Conservation (phyloP, 768 basidiomycete species). For the Pluteus cervinus region DNA sequence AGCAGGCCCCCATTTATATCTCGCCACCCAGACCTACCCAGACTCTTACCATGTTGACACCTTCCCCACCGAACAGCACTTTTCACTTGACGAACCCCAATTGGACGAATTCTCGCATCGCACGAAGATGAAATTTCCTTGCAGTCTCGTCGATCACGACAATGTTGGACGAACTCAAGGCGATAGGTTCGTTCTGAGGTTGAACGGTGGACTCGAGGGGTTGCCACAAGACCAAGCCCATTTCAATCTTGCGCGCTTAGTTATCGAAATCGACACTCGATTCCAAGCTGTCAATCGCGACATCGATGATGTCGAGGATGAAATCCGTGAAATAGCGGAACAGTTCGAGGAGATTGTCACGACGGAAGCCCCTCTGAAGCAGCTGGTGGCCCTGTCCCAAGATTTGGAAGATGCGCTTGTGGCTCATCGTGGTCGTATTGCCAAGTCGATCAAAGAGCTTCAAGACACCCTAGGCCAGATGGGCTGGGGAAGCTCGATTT, state of each 20-base stretch:
- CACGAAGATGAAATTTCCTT: slow-evolving; percentile 35
- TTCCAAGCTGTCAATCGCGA: slow-evolving; percentile 29
- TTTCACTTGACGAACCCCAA: slow-evolving; percentile 31
- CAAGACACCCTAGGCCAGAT: slow-evolving; percentile 51
- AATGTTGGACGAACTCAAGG: slow-evolving; percentile 60
- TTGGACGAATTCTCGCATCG: slow-evolving; percentile 26
- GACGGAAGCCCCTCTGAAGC: slow-evolving; percentile 20
- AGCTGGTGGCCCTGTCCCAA: slow-evolving; percentile 29
- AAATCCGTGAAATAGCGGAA: slow-evolving; percentile 32
- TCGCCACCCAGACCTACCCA: slow-evolving; percentile 21
- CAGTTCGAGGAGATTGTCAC: slow-evolving; percentile 23
- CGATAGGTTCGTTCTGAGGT: slow-evolving; percentile 61
- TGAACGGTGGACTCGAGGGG: slow-evolving; percentile 47
- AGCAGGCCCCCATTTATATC: slow-evolving; percentile 55
- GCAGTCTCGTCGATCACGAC: slow-evolving; percentile 58
- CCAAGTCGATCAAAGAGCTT: slow-evolving; percentile 46
- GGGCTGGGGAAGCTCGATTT: too few relatives aligned
- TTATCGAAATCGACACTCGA: slow-evolving; percentile 44
- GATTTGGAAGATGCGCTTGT: slow-evolving; percentile 29
- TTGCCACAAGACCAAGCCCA: slow-evolving; percentile 43
- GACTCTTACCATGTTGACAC: slow-evolving; percentile 10
- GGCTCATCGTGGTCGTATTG: slow-evolving; percentile 29
- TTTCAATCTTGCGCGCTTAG: slow-evolving; percentile 46
- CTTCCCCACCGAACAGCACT: slow-evolving; percentile 24
- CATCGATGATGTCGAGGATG: slow-evolving; percentile 31